These are phyloP conservation scores for Tagetes patula DNA, from an alignment of 129 eudicot genomes.

Conservation along the genomic window DNA sequence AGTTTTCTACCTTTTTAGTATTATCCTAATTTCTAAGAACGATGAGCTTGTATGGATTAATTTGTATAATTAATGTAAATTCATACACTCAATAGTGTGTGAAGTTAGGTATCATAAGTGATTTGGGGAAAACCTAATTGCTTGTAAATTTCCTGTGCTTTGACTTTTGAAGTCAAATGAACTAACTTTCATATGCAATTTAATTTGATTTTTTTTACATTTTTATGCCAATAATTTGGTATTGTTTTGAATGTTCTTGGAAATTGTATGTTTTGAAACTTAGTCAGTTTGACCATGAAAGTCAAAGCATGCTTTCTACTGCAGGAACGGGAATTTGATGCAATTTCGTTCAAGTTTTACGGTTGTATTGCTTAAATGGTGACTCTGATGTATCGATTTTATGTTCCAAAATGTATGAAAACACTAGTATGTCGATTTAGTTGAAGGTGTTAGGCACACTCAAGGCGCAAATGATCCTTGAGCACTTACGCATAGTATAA, in stretches of 20 bases:
- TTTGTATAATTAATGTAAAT: not conserved
- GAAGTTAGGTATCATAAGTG: not conserved
- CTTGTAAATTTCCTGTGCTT: not conserved
- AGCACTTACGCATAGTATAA: too few species aligned
- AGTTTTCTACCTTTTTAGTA: not conserved
- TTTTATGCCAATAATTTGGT: not conserved
- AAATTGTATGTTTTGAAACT: not conserved
- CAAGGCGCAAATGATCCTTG: too few species aligned
- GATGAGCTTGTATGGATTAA: not conserved
- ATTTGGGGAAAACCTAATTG: constrained; percentile 10
- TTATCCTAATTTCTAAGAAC: not conserved
- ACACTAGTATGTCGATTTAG: not conserved
- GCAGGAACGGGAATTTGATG: constrained; percentile 3
- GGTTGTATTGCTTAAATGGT: not conserved
- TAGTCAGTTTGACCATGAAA: constrained; percentile 27
- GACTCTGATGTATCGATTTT: not conserved
- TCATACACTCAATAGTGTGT: not conserved
- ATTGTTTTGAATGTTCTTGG: not conserved
- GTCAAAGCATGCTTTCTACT: constrained; percentile 18
- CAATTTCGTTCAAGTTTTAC: not conserved
- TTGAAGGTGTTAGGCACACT: too few species aligned
- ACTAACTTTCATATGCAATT: constrained; percentile 11
- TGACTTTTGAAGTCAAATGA: constrained; percentile 33
- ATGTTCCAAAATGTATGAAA: not conserved
- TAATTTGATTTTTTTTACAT: constrained; percentile 16